Evolutionary conservation across 2,329 filamentous ascomycete genomes (phyloP), one percentile per base, ranked within the genome.

Genomic region (Phoma herbarum): DNA sequence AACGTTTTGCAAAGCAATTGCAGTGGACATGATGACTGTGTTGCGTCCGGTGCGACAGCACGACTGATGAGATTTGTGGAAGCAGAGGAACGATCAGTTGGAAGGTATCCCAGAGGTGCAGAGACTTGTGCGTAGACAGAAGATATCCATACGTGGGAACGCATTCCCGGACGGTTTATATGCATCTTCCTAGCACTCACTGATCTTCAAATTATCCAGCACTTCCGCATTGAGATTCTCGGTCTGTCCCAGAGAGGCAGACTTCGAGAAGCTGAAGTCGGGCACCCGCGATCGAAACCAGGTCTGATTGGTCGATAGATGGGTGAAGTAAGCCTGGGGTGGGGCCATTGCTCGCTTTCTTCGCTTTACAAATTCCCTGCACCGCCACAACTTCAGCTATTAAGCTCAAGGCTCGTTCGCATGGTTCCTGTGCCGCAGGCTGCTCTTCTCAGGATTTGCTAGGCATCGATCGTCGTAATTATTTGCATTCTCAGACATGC

Each of bases 281-380:
- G 29, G 29, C 14, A 11, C n/a, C 11, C 16, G 10, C 4, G 9
- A 3, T 16, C 7, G 25, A 18, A 10, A 12, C n/a, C 14, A 26
- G n/a, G 23, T 16, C 28, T 39, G 50, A 42, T 48, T 54, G 43
- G 44, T 20, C 25, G 11, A 42, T 18, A 11, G 25, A 9, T 35
- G 44, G 10, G 28, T 42, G 29, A 14, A 29, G 12, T 37, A 22
- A 52, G 41, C 31, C 41, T 37, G 23, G 41, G 4, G 50, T 37
- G 41, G 39, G 50, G 50, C 50, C 4, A 37, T 31, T 31, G 50
- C 31, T 52, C 29, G 50, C 29, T 52, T 54, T 47, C 25, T 20
- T 54, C 29, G 31, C 33, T 11, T 42, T 48, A 25, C 7, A 12
- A 3, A 16, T 45, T 26, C 31, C 25, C 33, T 23, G 41, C 46